Evolutionary conservation across 805 yeast species (phyloP), one percentile per base, ranked within the genome.

Genomic region (Saccharomycopsis javanensis): DNA sequence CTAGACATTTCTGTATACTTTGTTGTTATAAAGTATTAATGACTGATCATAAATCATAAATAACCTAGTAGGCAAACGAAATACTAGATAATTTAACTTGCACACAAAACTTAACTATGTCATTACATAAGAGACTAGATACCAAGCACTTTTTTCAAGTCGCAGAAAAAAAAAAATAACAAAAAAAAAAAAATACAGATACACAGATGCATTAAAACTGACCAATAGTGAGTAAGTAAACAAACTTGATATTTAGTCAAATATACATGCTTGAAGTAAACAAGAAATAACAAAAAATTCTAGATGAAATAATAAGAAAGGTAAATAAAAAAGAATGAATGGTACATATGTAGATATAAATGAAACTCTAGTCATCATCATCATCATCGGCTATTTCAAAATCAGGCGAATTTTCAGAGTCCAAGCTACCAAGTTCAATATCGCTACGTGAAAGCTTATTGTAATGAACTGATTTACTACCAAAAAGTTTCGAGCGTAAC

Each of bases 351-450:
- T 20, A 20, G 18, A 3, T 16, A 4, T 37, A 42, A 10, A 42
- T 31, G 25, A 42, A 8, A 42, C 8, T 31, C 18, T 25, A 20
- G 15, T 45, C 31, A 1, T 60, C 62, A 37, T 60, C 60, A 27
- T 57, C 62, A 31, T 15, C n/a, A n/a, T n/a, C n/a, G 16, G 5
- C 48, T 42, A 42, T 42, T 42, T 42, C 48, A 42, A 42, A 42
- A 42, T 42, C 23, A 42, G 13, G 48, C 10, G 48, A 31, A 59
- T 59, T 38, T n/a, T 53, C 56, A 5, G 53, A 30, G 23, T 20
- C 34, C 34, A 60, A 35, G 23, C 52, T 50, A 27, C 55, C 60
- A n/a, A 60, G 53, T 38, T 60, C 62, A 27, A 60, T 57, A 50
- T 57, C 62, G 11, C 23, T 28, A 23, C 23, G 23, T 10, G 48